Base-by-base conservation (phyloP, 345 rosid genomes). In the Triadica sebifera region DNA sequence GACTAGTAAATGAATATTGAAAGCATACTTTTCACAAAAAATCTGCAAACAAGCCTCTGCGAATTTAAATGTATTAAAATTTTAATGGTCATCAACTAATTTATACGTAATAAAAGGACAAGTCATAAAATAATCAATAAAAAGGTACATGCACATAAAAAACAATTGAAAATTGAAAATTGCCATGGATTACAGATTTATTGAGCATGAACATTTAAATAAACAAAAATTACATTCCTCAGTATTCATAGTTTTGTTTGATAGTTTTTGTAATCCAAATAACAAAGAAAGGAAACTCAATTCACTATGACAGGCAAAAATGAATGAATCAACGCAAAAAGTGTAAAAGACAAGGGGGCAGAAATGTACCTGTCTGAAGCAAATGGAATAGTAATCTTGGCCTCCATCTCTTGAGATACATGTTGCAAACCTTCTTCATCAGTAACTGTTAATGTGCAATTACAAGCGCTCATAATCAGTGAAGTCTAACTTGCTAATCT, bases 361-460 rank as follows among this genome's bases (percentile, higher is more conserved):
- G 34, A 24, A 60, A 12, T 17, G 29, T 70, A 93, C 99, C 91
- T 93, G 65, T 85, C 76, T 5, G 84, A 78, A 5, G 74, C 64
- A 84, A 95, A 90, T 5, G 93, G 86, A 37, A 91, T 85, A 67
- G 83, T 38, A 74, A 69, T 75, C 84, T 93, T 93, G 20, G 96
- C 91, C 64, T 95, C 99, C 84, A 89, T 88, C 72, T 90, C 98
- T 83, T 84, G 94, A 76, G 76, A 71, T 72, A 95, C 98, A 81
- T 89, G 95, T 66, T 81, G 92, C 87, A 95, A 74, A 78, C 90
- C 96, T 68, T 89, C 98, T 81, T 87, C 98, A 75, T 95, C 98
- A 46, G 86, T 72, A 87, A 89, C 99, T 92, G 95, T 85, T 71
- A 68, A 49, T 47, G 59, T 6, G 12, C 39, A 56, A 69, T 38